Evolutionary conservation across 2,329 filamentous ascomycete species (phyloP).

Genomic region (Penicillium sp.): DNA sequence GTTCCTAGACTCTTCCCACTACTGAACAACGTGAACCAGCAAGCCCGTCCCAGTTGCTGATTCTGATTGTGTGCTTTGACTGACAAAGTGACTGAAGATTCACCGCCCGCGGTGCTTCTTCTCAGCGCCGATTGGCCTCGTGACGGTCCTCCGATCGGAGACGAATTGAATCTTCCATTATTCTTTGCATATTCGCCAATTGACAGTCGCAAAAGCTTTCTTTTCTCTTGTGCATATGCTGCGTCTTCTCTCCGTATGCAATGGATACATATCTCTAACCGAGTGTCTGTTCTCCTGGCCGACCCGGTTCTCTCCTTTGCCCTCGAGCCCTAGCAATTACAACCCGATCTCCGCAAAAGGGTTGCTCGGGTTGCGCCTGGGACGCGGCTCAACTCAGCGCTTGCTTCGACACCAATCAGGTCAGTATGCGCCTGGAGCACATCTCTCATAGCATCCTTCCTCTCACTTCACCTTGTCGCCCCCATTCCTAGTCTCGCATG

Average conservation of each 20-base stretch:
- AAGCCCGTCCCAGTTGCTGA: not conserved
- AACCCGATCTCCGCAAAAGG: conserved; percentile 9
- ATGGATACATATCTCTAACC: conserved; percentile 18
- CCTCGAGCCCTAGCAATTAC: conserved; percentile 8
- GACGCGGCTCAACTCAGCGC: not conserved
- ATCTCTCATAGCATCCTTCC: not conserved
- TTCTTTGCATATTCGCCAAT: conserved; percentile 6
- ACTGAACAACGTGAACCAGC: not conserved
- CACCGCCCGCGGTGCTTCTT: conserved; percentile 8
- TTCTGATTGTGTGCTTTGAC: not conserved
- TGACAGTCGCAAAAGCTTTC: not conserved
- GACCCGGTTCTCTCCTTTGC: conserved; percentile 16
- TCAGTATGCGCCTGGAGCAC: not conserved
- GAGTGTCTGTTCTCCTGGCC: conserved; percentile 10
- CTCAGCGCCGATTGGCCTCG: conserved; percentile 16
- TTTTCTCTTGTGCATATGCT: conserved; percentile 1
- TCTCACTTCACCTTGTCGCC: not conserved
- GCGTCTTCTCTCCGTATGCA: conserved; percentile 10
- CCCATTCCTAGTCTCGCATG: conserved; percentile 1
- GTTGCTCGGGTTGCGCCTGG: conserved; percentile 14
- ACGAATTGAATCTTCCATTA: conserved; percentile 1
- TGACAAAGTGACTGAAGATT: not conserved
- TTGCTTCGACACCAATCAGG: conserved; percentile 1
- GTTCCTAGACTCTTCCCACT: not conserved
- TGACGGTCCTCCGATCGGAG: conserved; percentile 8